phyloP scores from a whole-genome alignment of 495 filamentous ascomycete genomes.

The Jackrogersella minutella region DNA sequence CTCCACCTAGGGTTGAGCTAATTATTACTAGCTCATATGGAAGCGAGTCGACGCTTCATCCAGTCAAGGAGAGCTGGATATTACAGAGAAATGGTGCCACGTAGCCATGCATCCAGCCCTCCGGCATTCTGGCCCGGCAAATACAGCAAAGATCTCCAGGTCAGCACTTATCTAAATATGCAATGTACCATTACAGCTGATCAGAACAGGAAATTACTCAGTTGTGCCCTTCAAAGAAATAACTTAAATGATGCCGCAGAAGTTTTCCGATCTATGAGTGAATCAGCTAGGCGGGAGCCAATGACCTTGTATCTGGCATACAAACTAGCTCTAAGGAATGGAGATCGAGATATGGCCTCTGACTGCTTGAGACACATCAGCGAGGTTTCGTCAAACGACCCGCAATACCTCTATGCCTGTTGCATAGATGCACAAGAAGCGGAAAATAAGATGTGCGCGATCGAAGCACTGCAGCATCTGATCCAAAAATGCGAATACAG shows the following conservation, averaged over 20 bases:
- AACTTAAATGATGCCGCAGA: constrained; percentile 61
- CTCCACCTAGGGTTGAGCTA: background rate
- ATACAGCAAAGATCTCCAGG: constrained; percentile 74
- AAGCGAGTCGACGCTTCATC: constrained; percentile 71
- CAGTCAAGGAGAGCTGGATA: constrained; percentile 58
- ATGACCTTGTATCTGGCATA: constrained; percentile 77
- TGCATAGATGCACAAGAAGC: constrained; percentile 74
- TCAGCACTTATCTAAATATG: constrained; percentile 44
- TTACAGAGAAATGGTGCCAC: constrained; percentile 74
- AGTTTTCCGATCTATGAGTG: constrained; percentile 67
- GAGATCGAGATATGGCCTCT: constrained; percentile 64
- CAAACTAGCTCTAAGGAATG: constrained; percentile 70
- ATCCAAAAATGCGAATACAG: constrained; percentile 62
- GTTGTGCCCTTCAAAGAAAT: constrained; percentile 67
- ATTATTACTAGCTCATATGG: constrained; percentile 72
- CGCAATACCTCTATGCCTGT: constrained; percentile 76
- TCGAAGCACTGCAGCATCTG: constrained; percentile 66
- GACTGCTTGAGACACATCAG: constrained; percentile 39
- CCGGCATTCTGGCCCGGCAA: constrained; percentile 66
- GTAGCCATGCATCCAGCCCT: constrained; percentile 73
- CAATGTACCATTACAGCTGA: constrained; percentile 17
- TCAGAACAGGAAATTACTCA: constrained; percentile 69
- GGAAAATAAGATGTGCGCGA: constrained; percentile 65
- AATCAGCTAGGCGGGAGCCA: constrained; percentile 62
- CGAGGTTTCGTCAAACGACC: constrained; percentile 48